Evolutionary conservation across 2,329 filamentous ascomycete genomes (phyloP), one percentile per base, ranked within the genome.

Genomic region (Westerdykella sp.): DNA sequence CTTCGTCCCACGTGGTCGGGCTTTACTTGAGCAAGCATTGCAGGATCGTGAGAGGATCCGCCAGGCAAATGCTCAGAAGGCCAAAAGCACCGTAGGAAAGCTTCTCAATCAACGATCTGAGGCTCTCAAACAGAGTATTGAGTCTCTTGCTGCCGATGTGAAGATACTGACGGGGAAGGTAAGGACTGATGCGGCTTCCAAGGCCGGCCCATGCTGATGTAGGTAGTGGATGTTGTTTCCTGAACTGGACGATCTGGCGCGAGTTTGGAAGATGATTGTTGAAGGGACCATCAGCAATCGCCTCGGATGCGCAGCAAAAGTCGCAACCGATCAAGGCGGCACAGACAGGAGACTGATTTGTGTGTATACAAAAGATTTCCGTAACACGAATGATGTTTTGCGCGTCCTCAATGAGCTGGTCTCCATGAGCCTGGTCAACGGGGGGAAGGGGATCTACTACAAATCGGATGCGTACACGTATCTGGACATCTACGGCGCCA

Each of bases 301-400:
- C 50, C 75, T 95, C 2, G 88, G 88, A 0, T 76, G 80, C 32
- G 75, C 71, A 1, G 84, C 87, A 9, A 94, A 93, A 66, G 83
- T 90, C 11, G 79, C 82, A 1, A 79, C 84, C 1, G 69, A 72
- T 37, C 63, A 75, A 9, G 69, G 55, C 36, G 50, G 41, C 10
- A n/a, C 49, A 67, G 51, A 63, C 48, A 5, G 67, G 5, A 74
- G 80, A 15, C 66, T 93, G 34, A 80, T 94, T 21, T 90, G 85
- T 51, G 72, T 94, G 6, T 94, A 94, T 63, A 94, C 87, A 5
- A 70, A 72, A 34, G 80, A 95, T 62, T 93, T 89, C 59, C 70
- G 70, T 22, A 81, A 94, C 58, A 73, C 69, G 40, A 69, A 74
- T 4, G 87, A 94, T 59, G 77, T 94, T 5, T 74, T 72, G 22